phyloP scores from a whole-genome alignment of 2,329 filamentous ascomycete genomes.

The Dendryphion nanum region DNA sequence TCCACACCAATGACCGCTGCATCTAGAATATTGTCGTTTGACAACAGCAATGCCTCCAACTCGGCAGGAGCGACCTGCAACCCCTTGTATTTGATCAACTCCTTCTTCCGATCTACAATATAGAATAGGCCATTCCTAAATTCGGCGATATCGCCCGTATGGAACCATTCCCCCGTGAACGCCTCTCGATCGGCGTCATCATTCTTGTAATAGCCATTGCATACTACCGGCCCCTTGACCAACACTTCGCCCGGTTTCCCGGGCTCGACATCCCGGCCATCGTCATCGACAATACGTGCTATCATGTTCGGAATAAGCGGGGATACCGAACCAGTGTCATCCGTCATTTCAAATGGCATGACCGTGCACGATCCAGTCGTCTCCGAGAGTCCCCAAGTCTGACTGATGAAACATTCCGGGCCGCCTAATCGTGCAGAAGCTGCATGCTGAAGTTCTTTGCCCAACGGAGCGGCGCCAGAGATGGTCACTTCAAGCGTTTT shows the following conservation, averaged over 20 bases:
- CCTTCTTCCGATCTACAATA: conserved; percentile 44
- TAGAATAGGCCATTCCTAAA: conserved; percentile 40
- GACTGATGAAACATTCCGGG: conserved; percentile 44
- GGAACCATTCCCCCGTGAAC: conserved; percentile 37
- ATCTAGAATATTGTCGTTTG: conserved; percentile 43
- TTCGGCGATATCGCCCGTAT: conserved; percentile 39
- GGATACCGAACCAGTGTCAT: conserved; percentile 50
- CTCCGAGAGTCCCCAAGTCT: conserved; percentile 61
- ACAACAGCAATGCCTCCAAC: conserved; percentile 45
- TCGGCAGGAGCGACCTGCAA: conserved; percentile 52
- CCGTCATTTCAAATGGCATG: conserved; percentile 41
- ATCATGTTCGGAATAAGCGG: conserved; percentile 42
- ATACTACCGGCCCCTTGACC: conserved; percentile 37
- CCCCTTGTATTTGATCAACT: conserved; percentile 52
- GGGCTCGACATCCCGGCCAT: conserved; percentile 28
- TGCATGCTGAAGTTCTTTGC: conserved; percentile 52
- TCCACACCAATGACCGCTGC: conserved; percentile 48
- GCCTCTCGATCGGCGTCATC: conserved; percentile 24
- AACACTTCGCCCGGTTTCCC: conserved; percentile 33
- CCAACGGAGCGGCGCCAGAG: conserved; percentile 58
- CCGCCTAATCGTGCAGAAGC: conserved; percentile 52
- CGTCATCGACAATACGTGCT: conserved; percentile 35
- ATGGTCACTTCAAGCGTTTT: conserved; percentile 48
- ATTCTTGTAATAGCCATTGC: conserved; percentile 40
- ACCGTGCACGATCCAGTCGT: conserved; percentile 51